These are phyloP conservation scores for Spergularia bocconei DNA, from an alignment of 148 eudicot genomes.

Conservation along the genomic window DNA sequence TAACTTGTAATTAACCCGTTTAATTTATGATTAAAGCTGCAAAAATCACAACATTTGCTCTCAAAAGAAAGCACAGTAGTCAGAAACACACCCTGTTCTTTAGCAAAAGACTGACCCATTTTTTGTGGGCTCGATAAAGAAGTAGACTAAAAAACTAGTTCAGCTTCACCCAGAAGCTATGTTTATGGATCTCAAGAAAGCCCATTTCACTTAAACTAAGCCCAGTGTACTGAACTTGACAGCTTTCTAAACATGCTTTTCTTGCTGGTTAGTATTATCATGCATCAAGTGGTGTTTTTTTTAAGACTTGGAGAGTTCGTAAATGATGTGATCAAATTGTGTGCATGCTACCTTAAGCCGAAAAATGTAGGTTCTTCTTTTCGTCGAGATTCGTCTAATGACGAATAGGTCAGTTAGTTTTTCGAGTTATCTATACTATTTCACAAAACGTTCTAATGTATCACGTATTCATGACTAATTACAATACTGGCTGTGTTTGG, in stretches of 20 bases:
- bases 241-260: not conserved
- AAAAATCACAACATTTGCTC: slow-evolving; percentile 17
- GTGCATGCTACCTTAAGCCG: too few species aligned
- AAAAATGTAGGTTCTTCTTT: too few species aligned
- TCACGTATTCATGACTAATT: too few species aligned
- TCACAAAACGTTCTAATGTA: too few species aligned
- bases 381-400: too few species aligned
- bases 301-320: too few species aligned
- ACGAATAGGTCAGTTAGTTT: too few species aligned
- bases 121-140: slow-evolving; percentile 32
- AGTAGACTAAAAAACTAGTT: not conserved
- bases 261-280: not conserved
- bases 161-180: not conserved
- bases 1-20: not conserved
- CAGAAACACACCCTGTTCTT: slow-evolving; percentile 9
- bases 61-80: slow-evolving; percentile 7
- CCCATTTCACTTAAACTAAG: slow-evolving; percentile 9
- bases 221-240: slow-evolving; percentile 8
- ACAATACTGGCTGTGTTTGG: too few species aligned
- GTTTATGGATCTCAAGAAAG: slow-evolving; percentile 15
- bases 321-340: too few species aligned
- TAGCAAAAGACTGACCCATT: slow-evolving; percentile 23
- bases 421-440: too few species aligned
- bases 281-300: too few species aligned
- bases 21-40: slow-evolving; percentile 18